These are phyloP conservation scores for Phragmites australis DNA, from an alignment of 176 grass and related monocot genomes.

Conservation along the genomic window DNA sequence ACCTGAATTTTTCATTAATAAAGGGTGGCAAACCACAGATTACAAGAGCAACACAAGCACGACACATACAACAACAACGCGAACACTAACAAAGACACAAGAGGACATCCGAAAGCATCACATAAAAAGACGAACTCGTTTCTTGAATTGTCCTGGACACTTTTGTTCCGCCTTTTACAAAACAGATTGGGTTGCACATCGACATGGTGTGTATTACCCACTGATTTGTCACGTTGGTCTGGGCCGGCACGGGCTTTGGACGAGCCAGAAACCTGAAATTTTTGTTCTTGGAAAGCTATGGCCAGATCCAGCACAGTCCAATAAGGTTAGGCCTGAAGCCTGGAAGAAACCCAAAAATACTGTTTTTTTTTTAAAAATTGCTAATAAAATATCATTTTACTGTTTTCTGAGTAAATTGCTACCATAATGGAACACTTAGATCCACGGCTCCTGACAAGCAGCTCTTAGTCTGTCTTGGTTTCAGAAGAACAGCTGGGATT, in stretches of 20 bases:
- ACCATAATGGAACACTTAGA: background rate
- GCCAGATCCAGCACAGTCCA: background rate
- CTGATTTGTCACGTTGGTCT: too few relatives aligned
- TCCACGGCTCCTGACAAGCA: background rate
- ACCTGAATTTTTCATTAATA: too few relatives aligned
- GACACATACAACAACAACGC: too few relatives aligned
- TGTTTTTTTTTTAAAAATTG: background rate
- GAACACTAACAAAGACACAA: too few relatives aligned
- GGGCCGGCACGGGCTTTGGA: background rate
- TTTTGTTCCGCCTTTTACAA: background rate
- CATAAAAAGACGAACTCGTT: too few relatives aligned
- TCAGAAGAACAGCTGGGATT: conserved; percentile 16
- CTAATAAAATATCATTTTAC: background rate
- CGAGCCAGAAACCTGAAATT: background rate
- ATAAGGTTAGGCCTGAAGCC: background rate
- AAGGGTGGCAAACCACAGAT: too few relatives aligned
- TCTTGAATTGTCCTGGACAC: background rate
- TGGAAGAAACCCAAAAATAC: background rate
- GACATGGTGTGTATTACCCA: too few relatives aligned
- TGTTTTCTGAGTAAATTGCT: background rate
- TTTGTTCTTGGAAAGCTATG: background rate
- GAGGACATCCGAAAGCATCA: too few relatives aligned
- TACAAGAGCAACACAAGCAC: too few relatives aligned
- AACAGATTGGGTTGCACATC: too few relatives aligned
- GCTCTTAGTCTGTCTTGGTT: background rate